Base-by-base conservation (phyloP, 2,329 filamentous ascomycete species). In the Chaetomium globosum region DNA sequence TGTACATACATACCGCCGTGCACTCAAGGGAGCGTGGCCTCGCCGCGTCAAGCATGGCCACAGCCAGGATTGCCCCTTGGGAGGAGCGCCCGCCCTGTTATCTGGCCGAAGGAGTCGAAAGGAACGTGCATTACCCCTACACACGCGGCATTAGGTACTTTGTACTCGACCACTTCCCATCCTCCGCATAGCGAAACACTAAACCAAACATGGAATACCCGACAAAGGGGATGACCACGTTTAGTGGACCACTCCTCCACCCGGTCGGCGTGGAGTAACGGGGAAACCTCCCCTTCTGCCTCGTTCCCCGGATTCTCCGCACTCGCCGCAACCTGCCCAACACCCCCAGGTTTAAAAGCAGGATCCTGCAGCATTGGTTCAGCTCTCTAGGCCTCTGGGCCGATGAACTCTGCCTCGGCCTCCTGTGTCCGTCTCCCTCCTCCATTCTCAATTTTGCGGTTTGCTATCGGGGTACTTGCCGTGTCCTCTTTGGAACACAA, bases 241-340 rank as follows among this genome's bases (percentile, higher is more conserved):
- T 26, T 7, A 3, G 30, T 30, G 51, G 51, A 33, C 51, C 28
- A 23, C 52, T 36, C 28, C 30, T 21, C 30, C 39, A 43, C 19
- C 19, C 28, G 48, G 48, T 13, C 12, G 23, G 23, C 48, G 10
- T 10, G 46, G 46, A 48, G 46, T 23, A 23, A 48, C 21, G 48
- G 48, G 21, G 48, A 13, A 51, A 28, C 23, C 48, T 28, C 21
- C 48, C 6, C 23, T 26, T 51, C 48, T 51, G 48, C 5, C 23
- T 28, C n/a, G 10, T 51, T 49, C 46, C 48, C 48, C 48, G 23
- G 48, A 28, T 51, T 51, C 48, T 51, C 48, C 48, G 48, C 48
- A 23, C 48, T 28, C 48, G 23, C 48, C 48, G 48, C 48, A 51
- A 51, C 23, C 12, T 23, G 23, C 21, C 21, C 48, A 26, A 7